Conservation (phyloP, 2,329 filamentous ascomycete genomes). For the Bipolaris cookei region DNA sequence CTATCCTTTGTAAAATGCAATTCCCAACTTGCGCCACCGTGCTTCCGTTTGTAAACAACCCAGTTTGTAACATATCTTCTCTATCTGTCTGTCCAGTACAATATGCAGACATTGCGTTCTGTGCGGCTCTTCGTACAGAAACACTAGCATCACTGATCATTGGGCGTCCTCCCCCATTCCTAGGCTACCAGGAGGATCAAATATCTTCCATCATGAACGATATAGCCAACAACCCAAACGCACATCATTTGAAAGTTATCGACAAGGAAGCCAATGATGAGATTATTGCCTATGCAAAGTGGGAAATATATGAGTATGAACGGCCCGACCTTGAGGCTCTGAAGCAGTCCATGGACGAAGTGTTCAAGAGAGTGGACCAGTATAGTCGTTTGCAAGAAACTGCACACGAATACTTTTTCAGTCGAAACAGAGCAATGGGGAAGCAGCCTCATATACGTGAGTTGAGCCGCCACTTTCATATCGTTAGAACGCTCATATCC, state of each 20-base stretch:
- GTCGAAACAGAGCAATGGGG: constrained; percentile 1
- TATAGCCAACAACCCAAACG: not conserved
- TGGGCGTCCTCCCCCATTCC: constrained; percentile 1
- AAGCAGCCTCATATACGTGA: constrained; percentile 5
- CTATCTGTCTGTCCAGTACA: not conserved
- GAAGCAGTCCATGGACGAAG: constrained; percentile 4
- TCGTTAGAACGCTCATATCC: not conserved
- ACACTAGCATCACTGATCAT: constrained; percentile 3
- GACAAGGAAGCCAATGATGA: not conserved
- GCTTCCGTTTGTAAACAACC: not conserved
- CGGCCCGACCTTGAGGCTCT: constrained; percentile 1
- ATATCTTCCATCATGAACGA: constrained; percentile 1
- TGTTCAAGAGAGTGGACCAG: constrained; percentile 1
- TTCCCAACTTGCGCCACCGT: not conserved
- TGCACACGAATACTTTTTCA: constrained; percentile 5
- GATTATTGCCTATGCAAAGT: constrained; percentile 2
- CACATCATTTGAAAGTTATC: not conserved
- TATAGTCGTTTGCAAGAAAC: constrained; percentile 1
- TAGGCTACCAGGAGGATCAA: constrained; percentile 1
- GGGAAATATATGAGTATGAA: constrained; percentile 2
- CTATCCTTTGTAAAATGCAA: not conserved
- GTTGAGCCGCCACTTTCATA: not conserved
- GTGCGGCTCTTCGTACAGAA: not conserved
- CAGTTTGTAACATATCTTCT: not conserved
- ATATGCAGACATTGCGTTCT: not conserved